Evolutionary conservation across 164 flowering plant genomes (phyloP).

Genomic region (Piper longum): DNA sequence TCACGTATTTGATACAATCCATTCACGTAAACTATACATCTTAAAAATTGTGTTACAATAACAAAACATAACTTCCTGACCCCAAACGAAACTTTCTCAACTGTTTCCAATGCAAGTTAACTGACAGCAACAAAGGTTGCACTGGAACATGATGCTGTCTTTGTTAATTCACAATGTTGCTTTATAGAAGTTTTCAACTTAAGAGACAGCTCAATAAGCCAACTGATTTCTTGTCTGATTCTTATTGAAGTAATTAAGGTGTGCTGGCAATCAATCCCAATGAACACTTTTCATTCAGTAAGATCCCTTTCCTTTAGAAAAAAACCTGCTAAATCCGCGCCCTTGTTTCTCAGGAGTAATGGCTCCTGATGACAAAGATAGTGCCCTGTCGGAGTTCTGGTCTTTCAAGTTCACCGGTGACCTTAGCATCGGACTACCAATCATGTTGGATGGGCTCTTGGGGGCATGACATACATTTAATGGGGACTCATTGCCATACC

Average conservation of each 20-base stretch:
- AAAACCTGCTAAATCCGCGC: conserved; percentile 80
- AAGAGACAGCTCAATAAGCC: no score
- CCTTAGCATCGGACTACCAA: conserved; percentile 18
- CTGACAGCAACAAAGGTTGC: no score
- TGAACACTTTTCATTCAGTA: background rate
- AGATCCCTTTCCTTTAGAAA: conserved; percentile 45
- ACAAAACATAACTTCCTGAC: no score
- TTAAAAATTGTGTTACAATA: no score
- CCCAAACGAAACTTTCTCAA: no score
- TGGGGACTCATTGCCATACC: conserved; percentile 36
- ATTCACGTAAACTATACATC: background rate
- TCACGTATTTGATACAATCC: background rate
- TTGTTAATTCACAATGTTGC: no score
- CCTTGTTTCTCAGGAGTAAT: conserved; percentile 68
- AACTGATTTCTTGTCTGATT: background rate
- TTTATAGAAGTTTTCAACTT: no score
- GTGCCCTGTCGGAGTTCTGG: conserved; percentile 42
- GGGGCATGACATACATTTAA: conserved; percentile 18
- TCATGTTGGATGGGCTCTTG: conserved; percentile 33
- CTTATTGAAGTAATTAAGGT: no score
- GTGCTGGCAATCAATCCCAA: background rate
- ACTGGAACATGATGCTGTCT: no score
- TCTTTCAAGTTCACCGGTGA: conserved; percentile 42
- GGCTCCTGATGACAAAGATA: conserved; percentile 41
- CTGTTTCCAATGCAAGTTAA: no score